These are phyloP conservation scores for Quercus tomentella DNA, from an alignment of 331 rosid genomes.

Conservation along the genomic window DNA sequence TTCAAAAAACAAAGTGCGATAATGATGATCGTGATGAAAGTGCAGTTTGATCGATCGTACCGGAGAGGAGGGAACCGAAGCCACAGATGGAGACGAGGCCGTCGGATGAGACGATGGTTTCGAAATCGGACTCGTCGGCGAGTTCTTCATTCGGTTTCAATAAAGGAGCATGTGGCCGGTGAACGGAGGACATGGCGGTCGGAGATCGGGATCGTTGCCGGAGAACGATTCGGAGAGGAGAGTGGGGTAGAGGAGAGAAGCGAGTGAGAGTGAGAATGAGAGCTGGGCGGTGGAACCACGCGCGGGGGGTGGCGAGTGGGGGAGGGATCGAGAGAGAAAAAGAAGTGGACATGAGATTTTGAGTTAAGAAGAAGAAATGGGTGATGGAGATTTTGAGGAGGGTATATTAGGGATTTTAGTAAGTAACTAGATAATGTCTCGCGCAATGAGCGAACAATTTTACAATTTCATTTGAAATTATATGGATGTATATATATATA, in stretches of 20 bases:
- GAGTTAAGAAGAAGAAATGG: not conserved
- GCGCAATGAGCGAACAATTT: too few relatives aligned
- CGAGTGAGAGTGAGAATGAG: slow-evolving; percentile 8
- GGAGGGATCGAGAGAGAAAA: slow-evolving; percentile 15
- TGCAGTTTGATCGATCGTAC: slow-evolving; percentile 31
- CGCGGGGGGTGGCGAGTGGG: slow-evolving; percentile 8
- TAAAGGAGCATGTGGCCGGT: slow-evolving; percentile 9
- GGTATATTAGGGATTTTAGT: not conserved
- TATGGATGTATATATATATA: too few relatives aligned
- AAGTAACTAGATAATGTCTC: too few relatives aligned
- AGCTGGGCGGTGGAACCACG: slow-evolving; percentile 22
- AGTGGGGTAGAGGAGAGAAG: not conserved
- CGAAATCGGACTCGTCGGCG: slow-evolving; percentile 58
- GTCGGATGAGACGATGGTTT: slow-evolving; percentile 39
- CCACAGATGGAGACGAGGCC: slow-evolving; percentile 77
- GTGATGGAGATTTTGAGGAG: not conserved
- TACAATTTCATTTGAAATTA: too few relatives aligned
- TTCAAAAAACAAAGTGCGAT: not conserved
- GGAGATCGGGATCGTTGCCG: slow-evolving; percentile 17
- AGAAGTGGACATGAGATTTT: not conserved
- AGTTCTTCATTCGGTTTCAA: slow-evolving; percentile 51
- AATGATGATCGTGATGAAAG: not conserved
- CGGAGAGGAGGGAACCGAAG: slow-evolving; percentile 90
- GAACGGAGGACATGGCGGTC: slow-evolving; percentile 37
- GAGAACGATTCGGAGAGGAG: slow-evolving; percentile 15